A percentile compares a stretch with the other conserved stretches of the same genome.
phyloP scores from a whole-genome alignment of 208 protist genomes.

The Trypanosoma lewisi region DNA sequence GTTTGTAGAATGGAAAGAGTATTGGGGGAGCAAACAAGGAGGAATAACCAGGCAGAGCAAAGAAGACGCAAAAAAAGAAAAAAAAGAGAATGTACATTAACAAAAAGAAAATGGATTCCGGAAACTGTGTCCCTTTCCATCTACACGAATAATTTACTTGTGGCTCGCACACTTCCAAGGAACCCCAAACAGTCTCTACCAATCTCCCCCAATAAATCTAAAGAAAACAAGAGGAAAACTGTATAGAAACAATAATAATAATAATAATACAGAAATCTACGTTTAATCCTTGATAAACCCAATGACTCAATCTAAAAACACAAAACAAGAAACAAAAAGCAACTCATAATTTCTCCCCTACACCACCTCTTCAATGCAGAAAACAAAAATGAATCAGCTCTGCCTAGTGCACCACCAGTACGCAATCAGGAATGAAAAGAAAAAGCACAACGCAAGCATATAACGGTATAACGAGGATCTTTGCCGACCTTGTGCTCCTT shows the following conservation, averaged over 20 bases:
- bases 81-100: no score
- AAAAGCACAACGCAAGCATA: neutral
- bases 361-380: neutral
- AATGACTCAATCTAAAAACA: no score
- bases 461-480: neutral
- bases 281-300: neutral
- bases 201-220: neutral
- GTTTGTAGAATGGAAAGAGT: no score
- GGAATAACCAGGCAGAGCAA: neutral
- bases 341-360: neutral
- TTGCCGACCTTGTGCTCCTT: neutral
- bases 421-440: neutral
- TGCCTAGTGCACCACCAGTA: neutral
- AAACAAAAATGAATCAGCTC: neutral
- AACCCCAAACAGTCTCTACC: no score
- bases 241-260: no score
- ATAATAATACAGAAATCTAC: neutral
- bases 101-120: no score
- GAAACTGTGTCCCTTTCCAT: no score
- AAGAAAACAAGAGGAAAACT: neutral
- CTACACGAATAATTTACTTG: no score
- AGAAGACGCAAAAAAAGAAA: no score
- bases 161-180: no score
- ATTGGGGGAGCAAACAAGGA: neutral
- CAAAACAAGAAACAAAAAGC: conserved; percentile 18